Base-by-base conservation (phyloP, 352 stramenopile genomes). In the Pythium scleroteichum region DNA sequence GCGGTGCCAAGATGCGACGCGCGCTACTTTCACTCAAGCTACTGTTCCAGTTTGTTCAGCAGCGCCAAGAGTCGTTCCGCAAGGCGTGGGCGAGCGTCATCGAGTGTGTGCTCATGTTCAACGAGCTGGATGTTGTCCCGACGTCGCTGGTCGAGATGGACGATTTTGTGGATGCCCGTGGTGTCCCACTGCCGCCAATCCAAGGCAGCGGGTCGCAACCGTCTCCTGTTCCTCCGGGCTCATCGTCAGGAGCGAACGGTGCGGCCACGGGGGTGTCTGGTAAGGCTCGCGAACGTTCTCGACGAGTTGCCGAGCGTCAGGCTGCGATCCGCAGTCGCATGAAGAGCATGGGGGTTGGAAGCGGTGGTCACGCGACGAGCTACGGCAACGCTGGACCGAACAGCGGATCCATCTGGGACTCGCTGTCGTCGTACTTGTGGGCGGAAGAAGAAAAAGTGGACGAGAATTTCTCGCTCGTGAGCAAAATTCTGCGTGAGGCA, bases 111-210 rank as follows among this genome's bases (percentile, higher is more conserved):
- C 72, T 95, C 26, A 90, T 94, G 79, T 94, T 95, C 55, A 95
- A 95, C 59, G 85, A 94, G 64, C 62, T 95, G 19, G 87, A 95
- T 49, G 84, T 88, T 0, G 76, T 92, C 22, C 86, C 86, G 16
- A 91, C 80, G 3, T 94, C 86, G 17, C 63, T 95, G n/a, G 85
- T 93, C 35, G 86, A 95, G 69, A 94, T 94, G 59, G 86, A 95
- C 53, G 86, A 95, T 62, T 95, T 95, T 65, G 86, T 95, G 16
- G 86, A 95, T 41, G 86, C 81, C 0, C 80, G 84, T 0, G 86
- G 86, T 23, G 86, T 95, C 12, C 86, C 86, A 14, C 53, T 95
- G 17, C 86, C 86, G 35, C 86, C 86, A 5, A 87, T 90, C 57
- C 79, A 90, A 48, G 78, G 79, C 20, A 48, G 57, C 9, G 66